These are phyloP conservation scores for Mycena rosella DNA, from an alignment of 768 basidiomycete genomes.

Conservation along the genomic window DNA sequence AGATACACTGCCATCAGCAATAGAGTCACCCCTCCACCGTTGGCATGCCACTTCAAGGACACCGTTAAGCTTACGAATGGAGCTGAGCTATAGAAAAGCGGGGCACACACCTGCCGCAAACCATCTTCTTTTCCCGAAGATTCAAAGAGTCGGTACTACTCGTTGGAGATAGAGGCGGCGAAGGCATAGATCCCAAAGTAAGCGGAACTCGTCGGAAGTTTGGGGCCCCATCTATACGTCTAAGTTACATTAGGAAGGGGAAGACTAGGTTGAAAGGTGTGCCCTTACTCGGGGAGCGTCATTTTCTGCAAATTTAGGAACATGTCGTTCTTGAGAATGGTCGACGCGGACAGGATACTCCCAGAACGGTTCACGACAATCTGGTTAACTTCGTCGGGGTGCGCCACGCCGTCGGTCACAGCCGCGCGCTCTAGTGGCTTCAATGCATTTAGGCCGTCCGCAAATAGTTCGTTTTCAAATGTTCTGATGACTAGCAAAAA, in stretches of 20 bases:
- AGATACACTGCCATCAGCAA: neutral
- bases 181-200: slow-evolving; percentile 56
- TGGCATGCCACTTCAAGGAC: slow-evolving; percentile 87
- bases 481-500: slow-evolving; percentile 85
- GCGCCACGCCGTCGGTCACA: slow-evolving; percentile 74
- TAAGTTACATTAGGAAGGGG: slow-evolving; percentile 37
- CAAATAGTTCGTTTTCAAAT: slow-evolving; percentile 89
- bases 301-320: slow-evolving; percentile 96
- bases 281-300: slow-evolving; percentile 89
- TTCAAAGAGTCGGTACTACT: slow-evolving; percentile 53
- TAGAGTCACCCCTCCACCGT: slow-evolving; percentile 81
- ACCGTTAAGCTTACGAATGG: slow-evolving; percentile 1
- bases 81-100: slow-evolving; percentile 18
- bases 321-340: slow-evolving; percentile 96
- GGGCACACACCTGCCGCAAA: slow-evolving; percentile 77
- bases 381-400: slow-evolving; percentile 92
- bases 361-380: slow-evolving; percentile 90
- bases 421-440: slow-evolving; percentile 85
- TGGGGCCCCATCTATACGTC: slow-evolving; percentile 92
- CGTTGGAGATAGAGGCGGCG: slow-evolving; percentile 44
- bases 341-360: slow-evolving; percentile 88
- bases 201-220: slow-evolving; percentile 91
- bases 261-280: neutral
- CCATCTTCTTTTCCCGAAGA: slow-evolving; percentile 65
- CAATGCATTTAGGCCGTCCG: slow-evolving; percentile 82